Base-by-base conservation (phyloP, 2,329 filamentous ascomycete genomes). In the Aspergillus floridensis region DNA sequence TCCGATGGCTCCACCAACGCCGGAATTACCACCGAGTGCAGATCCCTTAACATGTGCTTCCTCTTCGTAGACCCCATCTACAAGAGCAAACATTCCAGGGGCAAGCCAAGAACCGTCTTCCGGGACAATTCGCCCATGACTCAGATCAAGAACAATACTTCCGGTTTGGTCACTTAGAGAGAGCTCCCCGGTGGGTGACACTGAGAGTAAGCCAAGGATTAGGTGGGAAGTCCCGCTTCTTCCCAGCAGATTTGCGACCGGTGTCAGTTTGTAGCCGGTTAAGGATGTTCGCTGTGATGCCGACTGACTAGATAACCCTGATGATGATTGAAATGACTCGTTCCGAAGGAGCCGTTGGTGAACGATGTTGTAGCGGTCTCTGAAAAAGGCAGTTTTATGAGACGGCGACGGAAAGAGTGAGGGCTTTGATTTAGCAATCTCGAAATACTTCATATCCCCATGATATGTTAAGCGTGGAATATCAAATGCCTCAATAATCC, bases 31-130 rank as follows among this genome's bases (percentile, higher is more conserved):
- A 53, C 91, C 90, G 4, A 96, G 81, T 0, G 86, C 87, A 21
- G 87, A 88, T 16, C 88, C 87, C 1, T 82, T 68, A 41, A 75
- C 78, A 21, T 86, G 87, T 63, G 92, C 91, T 67, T 96, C 92
- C 73, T 98, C 95, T 72, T 96, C 92, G 70, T 99, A 99, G n/a
- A 93, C 87, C 6, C 95, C 95, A 69, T 99, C 95, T 0, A 97
- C 86, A 0, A 99, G 83, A 3, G 98, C 90, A 51, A 99, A 90
- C 92, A 98, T 98, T 3, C 96, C 96, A 0, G 95, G 93, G 5
- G 89, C 87, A 71, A 97, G 97, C 89, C 92, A 99, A 4, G 91
- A 89, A 24, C 91, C 92, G 70, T 93, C 88, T 61, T 92, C 88
- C 0, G 93, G 93, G 57, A 97, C 88, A 14, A 90, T 86, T 22